These are phyloP conservation scores for Aphanomyces astaci DNA, from an alignment of 352 stramenopile species.

Conservation along the genomic window DNA sequence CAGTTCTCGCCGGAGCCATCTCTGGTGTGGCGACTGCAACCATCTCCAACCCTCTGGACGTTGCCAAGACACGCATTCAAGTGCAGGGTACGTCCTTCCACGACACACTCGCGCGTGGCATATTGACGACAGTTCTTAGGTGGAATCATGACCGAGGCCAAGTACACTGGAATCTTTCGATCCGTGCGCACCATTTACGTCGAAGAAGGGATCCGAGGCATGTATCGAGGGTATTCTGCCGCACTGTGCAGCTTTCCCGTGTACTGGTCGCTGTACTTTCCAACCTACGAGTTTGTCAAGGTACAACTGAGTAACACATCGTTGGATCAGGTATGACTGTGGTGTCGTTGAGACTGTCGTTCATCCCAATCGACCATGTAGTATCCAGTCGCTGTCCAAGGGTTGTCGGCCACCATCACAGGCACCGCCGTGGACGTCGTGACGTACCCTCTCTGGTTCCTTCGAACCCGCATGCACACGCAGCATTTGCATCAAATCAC, in stretches of 20 bases:
- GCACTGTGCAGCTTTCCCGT: conserved; percentile 20
- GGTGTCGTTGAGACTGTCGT: background rate
- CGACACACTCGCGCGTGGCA: background rate
- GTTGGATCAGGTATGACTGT: conserved; percentile 1
- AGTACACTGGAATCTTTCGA: conserved; percentile 23
- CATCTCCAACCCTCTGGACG: conserved; percentile 11
- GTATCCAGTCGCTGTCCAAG: conserved; percentile 6
- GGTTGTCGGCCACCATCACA: background rate
- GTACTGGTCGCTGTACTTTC: conserved; percentile 21
- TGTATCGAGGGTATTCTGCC: conserved; percentile 20
- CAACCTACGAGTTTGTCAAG: conserved; percentile 18
- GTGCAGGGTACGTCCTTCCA: conserved; percentile 7
- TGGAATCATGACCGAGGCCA: background rate
- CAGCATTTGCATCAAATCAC: conserved; percentile 17
- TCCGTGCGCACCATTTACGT: conserved; percentile 14
- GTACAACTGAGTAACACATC: background rate
- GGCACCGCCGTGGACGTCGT: conserved; percentile 12
- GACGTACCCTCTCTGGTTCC: conserved; percentile 21
- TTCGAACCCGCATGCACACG: conserved; percentile 21
- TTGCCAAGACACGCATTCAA: conserved; percentile 21
- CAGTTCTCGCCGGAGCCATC: conserved; percentile 11
- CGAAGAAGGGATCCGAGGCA: conserved; percentile 19
- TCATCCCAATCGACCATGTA: background rate
- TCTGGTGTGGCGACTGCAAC: conserved; percentile 6
- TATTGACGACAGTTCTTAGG: background rate